These are phyloP conservation scores for Phaeosphaeriaceae sp. DNA, from an alignment of 2,329 filamentous ascomycete species.

Conservation along the genomic window DNA sequence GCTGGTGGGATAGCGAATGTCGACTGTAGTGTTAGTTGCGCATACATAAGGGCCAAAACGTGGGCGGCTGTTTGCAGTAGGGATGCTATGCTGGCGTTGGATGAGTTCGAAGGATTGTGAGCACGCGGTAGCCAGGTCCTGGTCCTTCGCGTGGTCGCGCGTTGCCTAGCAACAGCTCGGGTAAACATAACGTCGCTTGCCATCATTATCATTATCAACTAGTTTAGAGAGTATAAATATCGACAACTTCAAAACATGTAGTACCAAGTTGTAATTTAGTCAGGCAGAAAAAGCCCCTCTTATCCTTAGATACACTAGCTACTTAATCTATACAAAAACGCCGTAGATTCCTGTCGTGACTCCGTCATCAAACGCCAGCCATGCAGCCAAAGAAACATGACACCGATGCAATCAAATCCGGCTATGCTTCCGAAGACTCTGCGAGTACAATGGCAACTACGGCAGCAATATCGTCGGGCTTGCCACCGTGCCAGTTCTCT, in stretches of 20 bases:
- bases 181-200: constrained; percentile 7
- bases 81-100: constrained; percentile 43
- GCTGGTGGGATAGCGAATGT: constrained; percentile 47
- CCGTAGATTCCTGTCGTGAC: constrained; percentile 11
- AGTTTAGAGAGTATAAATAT: too few species aligned
- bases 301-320: not conserved
- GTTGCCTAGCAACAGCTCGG: constrained; percentile 33
- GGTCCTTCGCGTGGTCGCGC: constrained; percentile 25
- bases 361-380: constrained; percentile 30
- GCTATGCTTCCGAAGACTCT: constrained; percentile 20
- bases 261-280: constrained; percentile 1
- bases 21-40: constrained; percentile 46
- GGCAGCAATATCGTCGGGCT: constrained; percentile 94
- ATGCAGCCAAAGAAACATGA: constrained; percentile 29
- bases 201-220: too few species aligned
- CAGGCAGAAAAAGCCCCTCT: constrained; percentile 4
- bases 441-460: constrained; percentile 65
- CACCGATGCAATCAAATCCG: constrained; percentile 19
- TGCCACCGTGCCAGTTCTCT: constrained; percentile 89
- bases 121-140: constrained; percentile 28
- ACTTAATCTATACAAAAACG: constrained; percentile 14
- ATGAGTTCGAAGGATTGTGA: constrained; percentile 26
- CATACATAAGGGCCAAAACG: constrained; percentile 46
- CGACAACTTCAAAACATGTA: not conserved
- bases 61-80: constrained; percentile 43